Evolutionary conservation across 2,329 filamentous ascomycete genomes (phyloP).

Genomic region (Aspergillus thermomutatus): DNA sequence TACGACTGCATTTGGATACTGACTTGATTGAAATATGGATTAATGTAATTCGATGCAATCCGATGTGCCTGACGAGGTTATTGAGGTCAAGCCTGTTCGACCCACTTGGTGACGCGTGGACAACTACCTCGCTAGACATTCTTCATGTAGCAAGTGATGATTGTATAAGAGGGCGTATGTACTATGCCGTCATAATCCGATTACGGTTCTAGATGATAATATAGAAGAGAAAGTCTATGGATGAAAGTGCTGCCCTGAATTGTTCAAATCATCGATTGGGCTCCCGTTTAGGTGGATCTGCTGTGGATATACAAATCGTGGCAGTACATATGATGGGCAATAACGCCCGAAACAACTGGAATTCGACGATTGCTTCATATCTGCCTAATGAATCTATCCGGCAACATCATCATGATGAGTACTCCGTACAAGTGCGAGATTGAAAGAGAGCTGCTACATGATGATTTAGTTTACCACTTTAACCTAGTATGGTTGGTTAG

Average conservation of each 20-base stretch:
- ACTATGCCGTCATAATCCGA: not conserved
- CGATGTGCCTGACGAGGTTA: not conserved
- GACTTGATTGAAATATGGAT: not conserved
- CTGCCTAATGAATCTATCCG: not conserved
- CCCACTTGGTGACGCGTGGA: not conserved
- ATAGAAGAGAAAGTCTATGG: not conserved
- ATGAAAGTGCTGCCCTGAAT: not conserved
- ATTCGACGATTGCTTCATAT: not conserved
- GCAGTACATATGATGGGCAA: not conserved
- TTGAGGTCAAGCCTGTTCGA: not conserved
- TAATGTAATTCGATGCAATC: not conserved
- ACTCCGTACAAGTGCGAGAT: not conserved
- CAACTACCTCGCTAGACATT: not conserved
- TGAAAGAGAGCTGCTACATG: not conserved
- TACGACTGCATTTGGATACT: not conserved
- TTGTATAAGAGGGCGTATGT: not conserved
- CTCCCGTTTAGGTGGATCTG: not conserved
- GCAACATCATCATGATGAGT: not conserved
- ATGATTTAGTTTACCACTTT: not conserved
- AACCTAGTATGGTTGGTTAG: not conserved
- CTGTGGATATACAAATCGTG: not conserved
- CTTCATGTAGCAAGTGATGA: not conserved
- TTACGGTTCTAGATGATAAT: not conserved
- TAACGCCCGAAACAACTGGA: not conserved
- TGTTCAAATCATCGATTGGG: not conserved